Percentiles rank a stretch among this genome's conserved stretches.
These are phyloP conservation scores for Sporothrix inflata DNA, from an alignment of 2,329 filamentous ascomycete genomes.

Conservation along the genomic window DNA sequence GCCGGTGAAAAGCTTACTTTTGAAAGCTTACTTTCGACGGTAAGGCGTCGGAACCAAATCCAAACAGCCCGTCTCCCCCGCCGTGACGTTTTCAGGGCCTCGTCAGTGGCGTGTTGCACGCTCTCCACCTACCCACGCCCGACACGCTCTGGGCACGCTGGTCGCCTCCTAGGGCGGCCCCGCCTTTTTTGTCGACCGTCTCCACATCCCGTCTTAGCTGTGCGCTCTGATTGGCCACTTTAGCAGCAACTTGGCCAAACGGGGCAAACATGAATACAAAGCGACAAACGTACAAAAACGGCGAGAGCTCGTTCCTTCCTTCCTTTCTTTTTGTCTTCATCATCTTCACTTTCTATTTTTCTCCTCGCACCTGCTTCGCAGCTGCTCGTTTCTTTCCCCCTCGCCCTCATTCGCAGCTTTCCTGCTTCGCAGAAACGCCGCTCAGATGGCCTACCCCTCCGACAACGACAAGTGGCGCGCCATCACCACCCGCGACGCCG, in stretches of 20 bases:
- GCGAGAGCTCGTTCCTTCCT: background rate
- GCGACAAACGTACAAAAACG: background rate
- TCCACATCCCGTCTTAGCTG: background rate
- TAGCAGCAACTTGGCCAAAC: slow-evolving; percentile 15
- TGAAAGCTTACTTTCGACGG: background rate
- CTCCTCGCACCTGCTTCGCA: background rate
- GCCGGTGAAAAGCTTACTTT: background rate
- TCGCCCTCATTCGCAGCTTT: too few relatives aligned
- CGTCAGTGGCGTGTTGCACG: background rate
- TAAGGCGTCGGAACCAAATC: background rate
- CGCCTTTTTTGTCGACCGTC: background rate
- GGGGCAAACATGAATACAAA: background rate
- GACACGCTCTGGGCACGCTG: background rate
- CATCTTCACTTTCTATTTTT: background rate
- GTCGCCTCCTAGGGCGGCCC: background rate
- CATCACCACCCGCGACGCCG: slow-evolving; percentile 42
- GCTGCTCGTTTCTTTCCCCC: too few relatives aligned
- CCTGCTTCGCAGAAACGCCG: too few relatives aligned
- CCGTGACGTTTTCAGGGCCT: background rate
- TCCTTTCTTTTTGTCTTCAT: background rate
- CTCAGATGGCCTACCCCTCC: background rate
- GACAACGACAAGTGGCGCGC: slow-evolving; percentile 45
- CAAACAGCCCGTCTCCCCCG: background rate
- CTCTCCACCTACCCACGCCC: too few relatives aligned
- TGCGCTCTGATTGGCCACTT: slow-evolving; percentile 16